Base-by-base conservation (phyloP, 305 asterid species). In the Ilex paraguariensis region DNA sequence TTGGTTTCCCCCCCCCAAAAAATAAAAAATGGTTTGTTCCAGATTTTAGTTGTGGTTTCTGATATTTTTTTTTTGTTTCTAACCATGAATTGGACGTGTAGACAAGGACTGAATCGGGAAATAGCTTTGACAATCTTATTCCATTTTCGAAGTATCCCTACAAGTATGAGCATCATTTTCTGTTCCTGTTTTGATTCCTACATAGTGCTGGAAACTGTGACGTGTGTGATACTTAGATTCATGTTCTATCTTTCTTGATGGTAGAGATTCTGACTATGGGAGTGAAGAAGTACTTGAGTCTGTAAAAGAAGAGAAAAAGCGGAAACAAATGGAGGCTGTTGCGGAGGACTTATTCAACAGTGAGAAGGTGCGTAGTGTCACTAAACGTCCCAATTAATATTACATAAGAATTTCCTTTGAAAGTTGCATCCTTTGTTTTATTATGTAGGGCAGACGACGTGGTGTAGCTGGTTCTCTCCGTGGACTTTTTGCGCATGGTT, bases 321-420 rank as follows among this genome's bases (percentile, higher is more conserved):
- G 95, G 65, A 90, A 84, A 77, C 85, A 87, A 80, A 84, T 84
- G 97, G 97, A 93, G 75, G 94, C 96, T 62, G 75, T 86, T 57
- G 95, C 95, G 9, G 98, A 93, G 44, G 97, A 90, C 77, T 75
- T 90, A 17, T 93, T 93, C 66, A 85, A 89, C 72, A 71, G 73
- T 46, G 90, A 85, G 70, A 86, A 84, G 98, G 95, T 84, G 32
- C 28, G 79, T 77, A 62, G 39, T 54, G 40, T 48, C 13, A 36
- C 68, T 31, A 48, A 28, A 44, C 32, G 15, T 40, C 6, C 50
- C 31, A 8, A 48, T 31, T 28, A 65, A 63, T 36, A 48, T 64
- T 62, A 39, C 16, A 5, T 53, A 56, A 64, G 31, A 28, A 49
- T 45, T 17, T 31, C 17, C 54, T 44, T 54, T 15, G 13, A 1